Conservation (phyloP, 2,329 filamentous ascomycete genomes). For the Sclerotinia sclerotiorum region DNA sequence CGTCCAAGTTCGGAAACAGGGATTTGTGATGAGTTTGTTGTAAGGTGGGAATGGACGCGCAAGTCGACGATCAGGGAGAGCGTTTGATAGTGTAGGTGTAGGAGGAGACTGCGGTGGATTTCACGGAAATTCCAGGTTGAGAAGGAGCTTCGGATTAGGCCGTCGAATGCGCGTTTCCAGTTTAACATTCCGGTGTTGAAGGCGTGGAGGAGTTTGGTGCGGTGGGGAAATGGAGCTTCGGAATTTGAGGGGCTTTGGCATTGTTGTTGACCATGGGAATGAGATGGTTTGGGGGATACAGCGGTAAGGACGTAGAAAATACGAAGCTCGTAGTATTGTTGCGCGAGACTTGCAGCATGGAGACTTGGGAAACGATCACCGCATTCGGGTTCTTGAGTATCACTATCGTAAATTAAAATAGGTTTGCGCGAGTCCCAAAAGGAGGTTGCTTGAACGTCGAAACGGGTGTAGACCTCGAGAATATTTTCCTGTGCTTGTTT, state of each 20-base stretch:
- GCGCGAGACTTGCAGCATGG: conserved; percentile 19
- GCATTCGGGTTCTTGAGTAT: background rate
- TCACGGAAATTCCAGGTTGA: background rate
- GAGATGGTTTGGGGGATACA: conserved; percentile 10
- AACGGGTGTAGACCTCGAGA: conserved; percentile 20
- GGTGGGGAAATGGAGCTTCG: conserved; percentile 9
- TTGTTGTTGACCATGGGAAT: no score
- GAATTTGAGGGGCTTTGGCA: background rate
- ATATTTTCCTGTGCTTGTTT: conserved; percentile 16
- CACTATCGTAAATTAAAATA: conserved; percentile 5
- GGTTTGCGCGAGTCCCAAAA: conserved; percentile 28
- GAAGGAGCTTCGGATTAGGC: background rate
- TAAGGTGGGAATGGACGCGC: conserved; percentile 2
- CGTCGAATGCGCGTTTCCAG: conserved; percentile 19
- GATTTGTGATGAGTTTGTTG: background rate
- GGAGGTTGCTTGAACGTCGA: conserved; percentile 30
- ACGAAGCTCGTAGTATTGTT: conserved; percentile 26
- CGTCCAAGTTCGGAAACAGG: conserved; percentile 3
- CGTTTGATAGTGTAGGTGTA: conserved; percentile 4
- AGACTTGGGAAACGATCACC: conserved; percentile 10
- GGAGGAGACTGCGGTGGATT: conserved; percentile 15
- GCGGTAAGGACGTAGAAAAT: conserved; percentile 27
- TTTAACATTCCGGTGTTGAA: conserved; percentile 8
- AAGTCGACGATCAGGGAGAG: conserved; percentile 14
- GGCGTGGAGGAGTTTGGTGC: conserved; percentile 21